Percentiles rank a stretch among this genome's conserved stretches.
Evolutionary conservation across 352 stramenopile species (phyloP).

Genomic region (Phytophthora constricta): DNA sequence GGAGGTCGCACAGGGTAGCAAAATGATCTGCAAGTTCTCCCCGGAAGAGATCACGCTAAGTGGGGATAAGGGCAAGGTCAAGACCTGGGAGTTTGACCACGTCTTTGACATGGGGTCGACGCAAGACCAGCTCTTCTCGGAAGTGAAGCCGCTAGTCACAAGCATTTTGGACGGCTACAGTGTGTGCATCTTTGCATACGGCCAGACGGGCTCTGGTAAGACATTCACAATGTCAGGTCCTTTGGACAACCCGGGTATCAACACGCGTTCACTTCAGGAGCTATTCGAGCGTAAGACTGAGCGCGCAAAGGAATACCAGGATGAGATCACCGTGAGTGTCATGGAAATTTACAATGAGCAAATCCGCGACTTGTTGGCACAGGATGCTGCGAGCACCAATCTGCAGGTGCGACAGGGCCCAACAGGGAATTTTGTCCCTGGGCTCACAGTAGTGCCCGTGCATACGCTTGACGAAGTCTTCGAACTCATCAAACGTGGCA

Average conservation of each 20-base stretch:
- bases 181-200: conserved; percentile 93
- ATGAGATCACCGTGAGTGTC: conserved; percentile 91
- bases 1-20: conserved; percentile 73
- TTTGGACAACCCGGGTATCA: conserved; percentile 78
- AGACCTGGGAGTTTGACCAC: conserved; percentile 87
- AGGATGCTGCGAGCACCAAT: conserved; percentile 80
- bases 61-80: conserved; percentile 87
- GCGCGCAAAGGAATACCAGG: conserved; percentile 77
- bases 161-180: conserved; percentile 89
- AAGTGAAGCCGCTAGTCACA: conserved; percentile 83
- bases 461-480: conserved; percentile 85
- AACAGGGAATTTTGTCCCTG: conserved; percentile 87
- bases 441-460: conserved; percentile 76
- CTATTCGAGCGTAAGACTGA: conserved; percentile 79
- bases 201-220: conserved; percentile 88
- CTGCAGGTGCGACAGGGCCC: conserved; percentile 83
- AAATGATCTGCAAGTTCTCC: conserved; percentile 85
- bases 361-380: conserved; percentile 93
- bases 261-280: conserved; percentile 84
- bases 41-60: conserved; percentile 80
- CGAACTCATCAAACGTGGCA: conserved; percentile 83
- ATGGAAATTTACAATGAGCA: conserved; percentile 98
- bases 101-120: conserved; percentile 83
- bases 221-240: conserved; percentile 87
- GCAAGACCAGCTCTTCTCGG: conserved; percentile 80